phyloP scores from a whole-genome alignment of 345 rosid species.

The Boechera stricta region DNA sequence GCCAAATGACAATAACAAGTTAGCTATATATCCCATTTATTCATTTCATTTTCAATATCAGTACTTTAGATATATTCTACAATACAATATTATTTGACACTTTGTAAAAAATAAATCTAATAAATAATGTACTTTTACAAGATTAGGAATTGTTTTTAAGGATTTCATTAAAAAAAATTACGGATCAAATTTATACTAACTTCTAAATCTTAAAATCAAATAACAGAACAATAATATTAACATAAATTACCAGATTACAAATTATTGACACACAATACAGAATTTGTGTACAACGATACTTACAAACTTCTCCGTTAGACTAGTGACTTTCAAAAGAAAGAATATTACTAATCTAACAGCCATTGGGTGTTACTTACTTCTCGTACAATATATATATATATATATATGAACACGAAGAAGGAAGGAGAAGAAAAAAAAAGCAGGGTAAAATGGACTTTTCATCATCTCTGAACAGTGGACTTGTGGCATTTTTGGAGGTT shows the following conservation, averaged over 20 bases:
- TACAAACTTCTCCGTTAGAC: neutral
- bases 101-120: neutral
- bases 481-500: no score
- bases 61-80: neutral
- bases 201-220: neutral
- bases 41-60: neutral
- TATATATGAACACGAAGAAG: no score
- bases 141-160: neutral
- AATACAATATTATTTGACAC: neutral
- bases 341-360: neutral
- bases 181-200: neutral
- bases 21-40: neutral
- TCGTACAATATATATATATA: neutral
- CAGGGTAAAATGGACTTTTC: no score
- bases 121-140: neutral
- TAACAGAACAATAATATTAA: neutral
- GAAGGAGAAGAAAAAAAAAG: no score
- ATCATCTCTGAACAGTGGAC: no score
- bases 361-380: slow-evolving; percentile 19
- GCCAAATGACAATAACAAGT: neutral
- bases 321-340: slow-evolving; percentile 13
- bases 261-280: neutral
- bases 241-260: neutral
- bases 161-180: neutral
- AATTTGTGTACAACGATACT: neutral